These are phyloP conservation scores for Phylloporus sp. DNA, from an alignment of 768 basidiomycete species.

Conservation along the genomic window DNA sequence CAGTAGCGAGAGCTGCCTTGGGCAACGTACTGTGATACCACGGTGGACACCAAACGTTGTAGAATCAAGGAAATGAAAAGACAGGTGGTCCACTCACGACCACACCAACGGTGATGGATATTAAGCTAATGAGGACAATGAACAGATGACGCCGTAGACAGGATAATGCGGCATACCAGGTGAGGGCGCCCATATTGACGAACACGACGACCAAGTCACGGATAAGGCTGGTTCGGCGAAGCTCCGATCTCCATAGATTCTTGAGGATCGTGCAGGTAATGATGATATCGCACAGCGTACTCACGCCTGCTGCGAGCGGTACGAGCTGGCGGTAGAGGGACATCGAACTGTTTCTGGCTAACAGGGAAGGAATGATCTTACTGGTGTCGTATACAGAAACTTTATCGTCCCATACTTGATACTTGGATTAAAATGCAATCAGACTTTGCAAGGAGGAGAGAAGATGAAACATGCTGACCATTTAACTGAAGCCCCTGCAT, in stretches of 20 bases:
- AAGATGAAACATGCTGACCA: constrained; percentile 1
- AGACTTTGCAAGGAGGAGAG: background rate
- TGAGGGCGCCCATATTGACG: constrained; percentile 14
- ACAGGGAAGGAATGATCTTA: background rate
- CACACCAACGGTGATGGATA: constrained; percentile 4
- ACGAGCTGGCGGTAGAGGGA: constrained; percentile 1
- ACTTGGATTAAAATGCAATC: background rate
- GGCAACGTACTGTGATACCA: constrained; percentile 1
- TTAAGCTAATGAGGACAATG: constrained; percentile 1
- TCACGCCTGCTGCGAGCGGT: background rate
- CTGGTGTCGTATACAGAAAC: constrained; percentile 7
- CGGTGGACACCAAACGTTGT: background rate
- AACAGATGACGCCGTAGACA: background rate
- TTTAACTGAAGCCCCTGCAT: background rate
- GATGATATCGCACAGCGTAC: constrained; percentile 10
- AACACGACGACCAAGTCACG: constrained; percentile 12
- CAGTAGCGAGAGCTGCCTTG: constrained; percentile 9
- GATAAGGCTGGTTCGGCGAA: constrained; percentile 2
- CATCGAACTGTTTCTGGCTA: background rate
- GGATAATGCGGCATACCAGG: constrained; percentile 3
- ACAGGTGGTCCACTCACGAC: constrained; percentile 1
- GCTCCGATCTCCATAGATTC: constrained; percentile 9
- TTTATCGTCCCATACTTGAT: background rate
- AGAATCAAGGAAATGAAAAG: background rate
- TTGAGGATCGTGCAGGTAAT: constrained; percentile 12